Conservation (phyloP, 2,329 filamentous ascomycete genomes). For the Microascus cirrosus region DNA sequence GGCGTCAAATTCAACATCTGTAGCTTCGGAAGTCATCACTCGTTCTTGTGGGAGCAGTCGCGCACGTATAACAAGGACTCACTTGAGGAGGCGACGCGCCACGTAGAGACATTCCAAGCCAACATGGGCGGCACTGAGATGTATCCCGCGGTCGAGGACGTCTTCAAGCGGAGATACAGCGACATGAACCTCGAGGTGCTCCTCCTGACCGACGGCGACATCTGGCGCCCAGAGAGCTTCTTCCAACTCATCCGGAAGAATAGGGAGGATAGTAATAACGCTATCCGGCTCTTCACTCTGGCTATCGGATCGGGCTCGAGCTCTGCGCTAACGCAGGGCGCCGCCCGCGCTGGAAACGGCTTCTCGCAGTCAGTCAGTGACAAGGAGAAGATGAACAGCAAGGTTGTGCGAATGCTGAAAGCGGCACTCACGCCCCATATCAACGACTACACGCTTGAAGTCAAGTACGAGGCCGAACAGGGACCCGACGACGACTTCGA, state of each 20-base stretch:
- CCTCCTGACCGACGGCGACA: conserved; percentile 44
- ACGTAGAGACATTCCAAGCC: conserved; percentile 29
- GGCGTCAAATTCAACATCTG: conserved; percentile 60
- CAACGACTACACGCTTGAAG: conserved; percentile 49
- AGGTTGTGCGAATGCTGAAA: conserved; percentile 65
- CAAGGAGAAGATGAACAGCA: conserved; percentile 55
- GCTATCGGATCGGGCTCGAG: conserved; percentile 41
- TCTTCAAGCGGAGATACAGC: conserved; percentile 28
- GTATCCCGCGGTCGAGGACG: conserved; percentile 28
- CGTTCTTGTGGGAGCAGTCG: conserved; percentile 37
- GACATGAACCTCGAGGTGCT: conserved; percentile 42
- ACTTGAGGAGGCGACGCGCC: conserved; percentile 26
- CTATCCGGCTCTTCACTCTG: conserved; percentile 40
- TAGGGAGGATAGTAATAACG: conserved; percentile 24
- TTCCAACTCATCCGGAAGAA: conserved; percentile 32
- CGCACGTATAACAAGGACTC: conserved; percentile 30
- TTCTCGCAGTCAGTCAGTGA: conserved; percentile 51
- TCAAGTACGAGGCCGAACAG: conserved; percentile 37
- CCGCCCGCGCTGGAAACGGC: conserved; percentile 41
- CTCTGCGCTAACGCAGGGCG: conserved; percentile 40
- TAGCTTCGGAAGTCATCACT: conserved; percentile 43
- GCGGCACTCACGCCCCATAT: conserved; percentile 57
- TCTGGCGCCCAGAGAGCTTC: conserved; percentile 32
- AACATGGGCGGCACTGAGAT: conserved; percentile 45
- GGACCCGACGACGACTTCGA: conserved; percentile 43